Base-by-base conservation (phyloP, 306 rosid genomes). In the Cicer chorassanicum region DNA sequence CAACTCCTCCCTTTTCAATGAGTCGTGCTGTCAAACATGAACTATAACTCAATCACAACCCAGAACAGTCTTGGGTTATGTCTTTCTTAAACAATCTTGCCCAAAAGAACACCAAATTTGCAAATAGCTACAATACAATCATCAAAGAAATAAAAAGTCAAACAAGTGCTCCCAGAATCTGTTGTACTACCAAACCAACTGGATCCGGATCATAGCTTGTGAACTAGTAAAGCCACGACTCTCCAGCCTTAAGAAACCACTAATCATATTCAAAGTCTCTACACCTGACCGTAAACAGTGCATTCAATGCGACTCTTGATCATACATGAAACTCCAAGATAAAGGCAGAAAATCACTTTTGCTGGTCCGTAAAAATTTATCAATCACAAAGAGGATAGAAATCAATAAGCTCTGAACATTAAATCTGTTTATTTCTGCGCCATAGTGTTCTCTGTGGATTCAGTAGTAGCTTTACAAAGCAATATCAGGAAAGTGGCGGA, bases 141-240 rank as follows among this genome's bases (percentile, higher is more conserved):
- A 29, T 60, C 43, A 11, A 12, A 60, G 6, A 60, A 19, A 4
- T 24, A 6, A 12, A 18, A 66, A 44, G 3, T 29, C 10, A 6
- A 46, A n/a, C 45, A 68, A 24, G 2, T 68, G 39, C 60, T 24
- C 59, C 42, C 9, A 18, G 36, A 48, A 13, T 48, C 60, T 68
- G 44, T 48, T 24, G 53, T 13, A n/a, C 19, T 38, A 21, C 13
- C n/a, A 36, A 68, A 69, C 5, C 74, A 49, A 50, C 73, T 29
- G 29, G 10, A 3, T 45, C 42, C 19, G 24, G 42, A 44, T 67
- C 7, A 46, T 46, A 48, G 56, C 57, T 68, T 68, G 73, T 46
- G 59, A 67, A 46, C 18, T 44, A 29, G 54, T 66, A 8, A 24
- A 67, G 19, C 48, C 21, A 21, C 3, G 48, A 16, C 43, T 46